Base-by-base conservation (phyloP, 352 stramenopile genomes). In the Globisporangium spinosum region DNA sequence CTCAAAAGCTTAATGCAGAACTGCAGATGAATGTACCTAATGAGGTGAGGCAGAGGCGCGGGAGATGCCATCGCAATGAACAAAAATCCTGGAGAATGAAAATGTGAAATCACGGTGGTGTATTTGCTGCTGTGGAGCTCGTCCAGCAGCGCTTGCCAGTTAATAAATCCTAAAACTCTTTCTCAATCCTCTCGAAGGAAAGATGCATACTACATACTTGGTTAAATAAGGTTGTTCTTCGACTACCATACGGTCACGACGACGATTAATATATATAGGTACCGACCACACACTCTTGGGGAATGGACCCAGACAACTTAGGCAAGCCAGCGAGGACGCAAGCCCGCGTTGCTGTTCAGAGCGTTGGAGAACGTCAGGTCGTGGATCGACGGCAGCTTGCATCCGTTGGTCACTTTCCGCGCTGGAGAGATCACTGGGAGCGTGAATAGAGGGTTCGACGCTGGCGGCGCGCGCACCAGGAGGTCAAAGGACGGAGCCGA, bases 351-450 rank as follows among this genome's bases (percentile, higher is more conserved):
- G n/a, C 58, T 55, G 29, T 67, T 58, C 51, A 85, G 58, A 9
- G 71, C 58, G 40, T 62, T 76, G 9, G 71, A 72, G 13, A 81
- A 69, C 45, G 79, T 73, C 70, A 88, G 65, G 43, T 88, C 79
- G 58, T 68, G 80, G 56, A 89, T 83, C 12, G 80, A 87, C 27
- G 80, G 80, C 25, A 87, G 74, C 70, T 87, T 89, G 75, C 70
- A 86, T 35, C 72, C 73, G 49, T 54, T 78, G 55, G 62, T 67
- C 47, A 78, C 23, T 59, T 85, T 81, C 7, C 76, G 77, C 34
- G 69, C 70, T 23, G 79, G 74, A 10, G 79, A 89, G 38, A 85
- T 79, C 22, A 74, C 68, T 5, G 77, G 70, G 0, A 87, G 69
- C 23, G 29, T 71, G 54, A 80, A 75, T 15, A 65, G 53, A 27